phyloP scores from a whole-genome alignment of 768 basidiomycete species.

The Multifurca ochricompacta region DNA sequence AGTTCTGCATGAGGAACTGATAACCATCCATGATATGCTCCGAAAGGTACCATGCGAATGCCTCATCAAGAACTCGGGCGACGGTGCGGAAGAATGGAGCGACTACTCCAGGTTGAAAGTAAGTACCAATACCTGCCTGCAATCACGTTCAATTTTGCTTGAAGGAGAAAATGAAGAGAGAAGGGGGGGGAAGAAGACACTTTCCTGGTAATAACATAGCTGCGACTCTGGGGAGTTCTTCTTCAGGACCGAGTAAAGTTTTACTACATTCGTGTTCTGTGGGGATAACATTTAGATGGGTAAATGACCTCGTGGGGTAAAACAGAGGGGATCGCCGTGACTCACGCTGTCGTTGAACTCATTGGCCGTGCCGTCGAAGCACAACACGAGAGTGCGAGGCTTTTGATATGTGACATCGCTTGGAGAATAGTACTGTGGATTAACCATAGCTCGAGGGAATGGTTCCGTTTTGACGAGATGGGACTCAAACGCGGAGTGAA shows the following conservation, averaged over 20 bases:
- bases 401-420: not conserved
- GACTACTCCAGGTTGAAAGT: not conserved
- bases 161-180: too few species aligned
- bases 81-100: not conserved
- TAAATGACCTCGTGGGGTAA: not conserved
- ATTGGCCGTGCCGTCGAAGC: slow-evolving; percentile 61
- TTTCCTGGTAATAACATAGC: slow-evolving; percentile 10
- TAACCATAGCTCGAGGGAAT: not conserved
- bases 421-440: not conserved
- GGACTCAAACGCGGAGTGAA: too few species aligned
- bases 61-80: not conserved
- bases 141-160: not conserved
- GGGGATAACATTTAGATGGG: not conserved
- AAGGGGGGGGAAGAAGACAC: too few species aligned
- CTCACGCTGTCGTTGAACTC: slow-evolving; percentile 28
- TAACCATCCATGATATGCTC: not conserved
- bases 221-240: slow-evolving; percentile 37
- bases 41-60: not conserved
- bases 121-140: not conserved
- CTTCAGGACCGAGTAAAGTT: slow-evolving; percentile 58
- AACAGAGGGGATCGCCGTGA: not conserved
- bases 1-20: not conserved
- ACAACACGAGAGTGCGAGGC: slow-evolving; percentile 48
- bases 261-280: slow-evolving; percentile 63
- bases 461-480: too few species aligned